Conservation (phyloP, 2,329 filamentous ascomycete genomes). For the Microdochium nivale region DNA sequence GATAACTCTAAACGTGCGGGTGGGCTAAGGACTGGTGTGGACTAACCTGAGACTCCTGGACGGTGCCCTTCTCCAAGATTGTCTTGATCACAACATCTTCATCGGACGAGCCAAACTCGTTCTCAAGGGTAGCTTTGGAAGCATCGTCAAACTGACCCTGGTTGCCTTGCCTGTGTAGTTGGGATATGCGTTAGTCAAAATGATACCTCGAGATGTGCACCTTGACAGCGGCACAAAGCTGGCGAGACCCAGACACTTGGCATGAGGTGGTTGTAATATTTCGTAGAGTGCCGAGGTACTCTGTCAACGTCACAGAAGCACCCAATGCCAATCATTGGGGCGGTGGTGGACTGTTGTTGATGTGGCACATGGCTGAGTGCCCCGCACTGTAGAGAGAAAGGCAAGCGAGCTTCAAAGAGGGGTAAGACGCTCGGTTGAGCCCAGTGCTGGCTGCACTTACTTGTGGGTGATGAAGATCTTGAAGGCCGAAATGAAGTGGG, state of each 20-base stretch:
- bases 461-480: conserved; percentile 86
- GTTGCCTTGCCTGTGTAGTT: conserved; percentile 61
- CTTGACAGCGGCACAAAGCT: too few relatives aligned
- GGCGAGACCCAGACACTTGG: too few relatives aligned
- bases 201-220: too few relatives aligned
- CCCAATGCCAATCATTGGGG: too few relatives aligned
- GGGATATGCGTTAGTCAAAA: conserved; percentile 7
- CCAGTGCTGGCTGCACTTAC: conserved; percentile 44
- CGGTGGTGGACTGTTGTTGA: too few relatives aligned
- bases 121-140: conserved; percentile 65
- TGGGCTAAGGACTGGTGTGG: neutral
- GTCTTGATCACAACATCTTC: conserved; percentile 74
- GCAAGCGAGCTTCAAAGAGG: neutral
- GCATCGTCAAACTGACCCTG: conserved; percentile 74
- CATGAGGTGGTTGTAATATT: too few relatives aligned
- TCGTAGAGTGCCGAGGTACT: too few relatives aligned
- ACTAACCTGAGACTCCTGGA: conserved; percentile 52
- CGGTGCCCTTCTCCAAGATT: conserved; percentile 69
- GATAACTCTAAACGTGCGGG: conserved; percentile 3
- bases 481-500: conserved; percentile 79
- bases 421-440: neutral
- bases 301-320: too few relatives aligned
- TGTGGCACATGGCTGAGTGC: too few relatives aligned
- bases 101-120: conserved; percentile 75
- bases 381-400: too few relatives aligned